Base-by-base conservation (phyloP, 2,329 filamentous ascomycete species). In the Xylaria sp. region DNA sequence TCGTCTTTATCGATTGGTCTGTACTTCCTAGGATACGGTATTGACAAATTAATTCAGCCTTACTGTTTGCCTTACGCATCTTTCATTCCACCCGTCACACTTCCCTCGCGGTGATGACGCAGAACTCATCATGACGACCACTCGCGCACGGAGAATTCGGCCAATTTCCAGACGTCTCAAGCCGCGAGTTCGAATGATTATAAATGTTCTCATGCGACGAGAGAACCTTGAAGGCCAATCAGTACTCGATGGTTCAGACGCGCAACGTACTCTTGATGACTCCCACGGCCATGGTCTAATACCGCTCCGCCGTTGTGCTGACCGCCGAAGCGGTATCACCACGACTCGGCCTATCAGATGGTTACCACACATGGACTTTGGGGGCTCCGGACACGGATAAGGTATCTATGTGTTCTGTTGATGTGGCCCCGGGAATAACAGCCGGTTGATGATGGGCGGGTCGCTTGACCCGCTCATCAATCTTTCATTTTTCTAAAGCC, bases 391-490 rank as follows among this genome's bases (percentile, higher is more conserved):
- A 29, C 42, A 56, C 55, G 33, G 55, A 33, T 60, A 66, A 57
- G 47, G 55, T 39, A 9, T 51, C 39, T 22, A n/a, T 20, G 29
- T 31, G 22, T n/a, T 10, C 11, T 42, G 47, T 31, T 25, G 31
- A 39, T n/a, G 31, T 33, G 38, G 11, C 15, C 50, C 15, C 61
- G 61, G 65, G 36, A 65, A 67, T 65, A 67, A 67, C 56, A 17
- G 22, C 65, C 56, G 61, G 45, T 47, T 58, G 57, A 58, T 49
- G 3, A 58, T 56, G 61, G 51, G 49, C 61, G 50, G 50, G 50
- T n/a, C 61, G 25, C 38, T 15, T 39, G 65, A 58, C 65, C 61
- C 65, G 65, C 65, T 47, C 50, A 60, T 54, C 50, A 36, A 53
- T 42, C 27, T 67, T 49, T 36, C 20, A n/a, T n/a, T 15, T 36